These are phyloP conservation scores for Phytophthora tubulina DNA, from an alignment of 352 stramenopile species.

Conservation along the genomic window DNA sequence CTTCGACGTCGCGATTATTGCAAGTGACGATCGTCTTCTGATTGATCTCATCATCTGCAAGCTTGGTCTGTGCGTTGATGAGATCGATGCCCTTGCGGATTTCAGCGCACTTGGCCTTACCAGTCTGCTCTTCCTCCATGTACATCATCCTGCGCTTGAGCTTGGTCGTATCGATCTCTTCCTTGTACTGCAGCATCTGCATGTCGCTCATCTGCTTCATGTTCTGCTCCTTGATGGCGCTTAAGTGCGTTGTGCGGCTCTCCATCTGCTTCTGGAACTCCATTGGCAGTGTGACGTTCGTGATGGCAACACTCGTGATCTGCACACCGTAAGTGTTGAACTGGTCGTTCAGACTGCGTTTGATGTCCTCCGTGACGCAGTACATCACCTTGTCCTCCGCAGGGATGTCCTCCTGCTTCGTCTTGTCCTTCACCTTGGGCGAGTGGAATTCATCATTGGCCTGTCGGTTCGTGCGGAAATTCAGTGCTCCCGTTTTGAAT, in stretches of 20 bases:
- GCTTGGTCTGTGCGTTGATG: slow-evolving; percentile 49
- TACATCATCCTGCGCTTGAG: slow-evolving; percentile 63
- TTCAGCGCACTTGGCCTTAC: slow-evolving; percentile 58
- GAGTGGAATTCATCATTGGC: slow-evolving; percentile 39
- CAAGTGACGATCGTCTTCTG: slow-evolving; percentile 54
- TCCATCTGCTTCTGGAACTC: slow-evolving; percentile 78
- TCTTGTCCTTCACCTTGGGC: slow-evolving; percentile 23
- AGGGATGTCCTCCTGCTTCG: slow-evolving; percentile 14
- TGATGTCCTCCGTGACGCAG: slow-evolving; percentile 78
- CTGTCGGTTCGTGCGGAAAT: slow-evolving; percentile 27
- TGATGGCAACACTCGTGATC: slow-evolving; percentile 82
- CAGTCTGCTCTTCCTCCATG: slow-evolving; percentile 73
- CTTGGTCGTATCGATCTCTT: slow-evolving; percentile 66
- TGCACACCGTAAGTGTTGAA: slow-evolving; percentile 82
- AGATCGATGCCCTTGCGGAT: slow-evolving; percentile 66
- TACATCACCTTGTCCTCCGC: slow-evolving; percentile 41
- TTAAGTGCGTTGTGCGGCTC: slow-evolving; percentile 72
- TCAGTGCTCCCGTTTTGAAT: slow-evolving; percentile 65
- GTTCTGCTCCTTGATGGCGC: slow-evolving; percentile 74
- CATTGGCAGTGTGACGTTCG: slow-evolving; percentile 68
- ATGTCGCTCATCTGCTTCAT: slow-evolving; percentile 88
- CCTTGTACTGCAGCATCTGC: slow-evolving; percentile 73
- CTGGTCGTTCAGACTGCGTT: slow-evolving; percentile 73
- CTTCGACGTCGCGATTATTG: slow-evolving; percentile 53
- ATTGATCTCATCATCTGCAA: slow-evolving; percentile 51